phyloP scores from a whole-genome alignment of 768 basidiomycete genomes.

The Suillus paluster region DNA sequence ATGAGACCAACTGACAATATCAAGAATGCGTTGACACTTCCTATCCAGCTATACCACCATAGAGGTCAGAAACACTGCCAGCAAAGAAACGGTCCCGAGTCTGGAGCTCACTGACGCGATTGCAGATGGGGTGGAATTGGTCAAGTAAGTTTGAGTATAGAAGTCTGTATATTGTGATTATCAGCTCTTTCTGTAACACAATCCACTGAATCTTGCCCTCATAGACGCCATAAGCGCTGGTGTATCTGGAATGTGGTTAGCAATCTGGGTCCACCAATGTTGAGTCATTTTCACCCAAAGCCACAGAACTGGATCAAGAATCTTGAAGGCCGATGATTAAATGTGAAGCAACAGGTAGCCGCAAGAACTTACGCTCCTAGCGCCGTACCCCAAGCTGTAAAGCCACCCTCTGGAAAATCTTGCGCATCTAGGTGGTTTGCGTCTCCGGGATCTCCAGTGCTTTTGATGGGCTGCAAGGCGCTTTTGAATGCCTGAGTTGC shows the following conservation, averaged over 20 bases:
- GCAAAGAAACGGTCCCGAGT: not conserved
- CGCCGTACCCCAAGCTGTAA: conserved; percentile 28
- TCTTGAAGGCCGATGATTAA: conserved; percentile 19
- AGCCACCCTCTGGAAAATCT: conserved; percentile 28
- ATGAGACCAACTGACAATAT: conserved; percentile 48
- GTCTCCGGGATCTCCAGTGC: not conserved
- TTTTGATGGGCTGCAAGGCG: not conserved
- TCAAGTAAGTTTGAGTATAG: conserved; percentile 41
- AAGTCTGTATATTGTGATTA: conserved; percentile 32
- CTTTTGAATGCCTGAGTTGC: too few species aligned
- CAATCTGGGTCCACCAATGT: not conserved
- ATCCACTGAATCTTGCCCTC: conserved; percentile 31
- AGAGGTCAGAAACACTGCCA: not conserved
- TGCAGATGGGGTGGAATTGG: conserved; percentile 38
- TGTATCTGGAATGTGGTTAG: conserved; percentile 27
- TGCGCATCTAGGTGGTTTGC: not conserved
- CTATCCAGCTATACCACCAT: conserved; percentile 43
- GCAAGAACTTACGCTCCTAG: conserved; percentile 26
- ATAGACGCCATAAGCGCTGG: conserved; percentile 44
- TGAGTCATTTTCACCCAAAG: conserved; percentile 32
- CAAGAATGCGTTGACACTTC: conserved; percentile 52
- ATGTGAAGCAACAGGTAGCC: not conserved
- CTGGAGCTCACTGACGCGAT: conserved; percentile 35
- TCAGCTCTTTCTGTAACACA: not conserved
- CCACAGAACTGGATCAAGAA: conserved; percentile 42